A percentile compares a stretch with the other conserved stretches of the same genome.
Evolutionary conservation across 805 yeast species (phyloP).

Genomic region (Yarrowia sp.): DNA sequence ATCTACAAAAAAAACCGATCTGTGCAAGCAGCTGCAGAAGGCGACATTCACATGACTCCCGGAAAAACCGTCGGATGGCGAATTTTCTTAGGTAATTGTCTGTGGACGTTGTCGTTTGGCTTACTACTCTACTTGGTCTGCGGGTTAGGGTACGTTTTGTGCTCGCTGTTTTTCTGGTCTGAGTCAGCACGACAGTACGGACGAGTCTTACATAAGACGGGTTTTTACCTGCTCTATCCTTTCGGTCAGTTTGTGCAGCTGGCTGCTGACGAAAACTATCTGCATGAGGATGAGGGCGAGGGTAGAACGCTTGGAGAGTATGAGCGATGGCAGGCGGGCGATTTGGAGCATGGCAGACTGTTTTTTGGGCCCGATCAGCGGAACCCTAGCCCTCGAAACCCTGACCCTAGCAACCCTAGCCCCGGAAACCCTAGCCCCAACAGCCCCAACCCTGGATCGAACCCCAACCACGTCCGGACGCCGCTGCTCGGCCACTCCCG

Average conservation of each 20-base stretch:
- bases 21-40: slow-evolving; percentile 85
- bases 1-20: slow-evolving; percentile 88
- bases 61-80: slow-evolving; percentile 55
- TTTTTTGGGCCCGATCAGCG: slow-evolving; percentile 69
- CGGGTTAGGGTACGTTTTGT: slow-evolving; percentile 42
- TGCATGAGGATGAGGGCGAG: slow-evolving; percentile 82
- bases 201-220: slow-evolving; percentile 56
- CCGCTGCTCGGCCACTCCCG: slow-evolving; percentile 11
- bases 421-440: background rate
- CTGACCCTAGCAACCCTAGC: slow-evolving; percentile 26
- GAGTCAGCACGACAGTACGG: slow-evolving; percentile 61
- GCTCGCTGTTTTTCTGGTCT: slow-evolving; percentile 47
- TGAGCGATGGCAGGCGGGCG: slow-evolving; percentile 77
- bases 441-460: too few species aligned
- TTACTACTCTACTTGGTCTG: slow-evolving; percentile 37
- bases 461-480: slow-evolving; percentile 23
- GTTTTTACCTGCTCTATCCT: slow-evolving; percentile 73
- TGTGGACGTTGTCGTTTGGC: slow-evolving; percentile 80
- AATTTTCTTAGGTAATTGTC: slow-evolving; percentile 62
- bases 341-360: slow-evolving; percentile 68
- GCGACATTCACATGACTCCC: slow-evolving; percentile 81
- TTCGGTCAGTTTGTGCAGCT: slow-evolving; percentile 87
- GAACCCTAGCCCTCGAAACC: slow-evolving; percentile 23
- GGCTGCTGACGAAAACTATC: slow-evolving; percentile 72
- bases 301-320: slow-evolving; percentile 85